These are phyloP conservation scores for Oryza meyeriana DNA, from an alignment of 176 grass and related monocot species.

Conservation along the genomic window DNA sequence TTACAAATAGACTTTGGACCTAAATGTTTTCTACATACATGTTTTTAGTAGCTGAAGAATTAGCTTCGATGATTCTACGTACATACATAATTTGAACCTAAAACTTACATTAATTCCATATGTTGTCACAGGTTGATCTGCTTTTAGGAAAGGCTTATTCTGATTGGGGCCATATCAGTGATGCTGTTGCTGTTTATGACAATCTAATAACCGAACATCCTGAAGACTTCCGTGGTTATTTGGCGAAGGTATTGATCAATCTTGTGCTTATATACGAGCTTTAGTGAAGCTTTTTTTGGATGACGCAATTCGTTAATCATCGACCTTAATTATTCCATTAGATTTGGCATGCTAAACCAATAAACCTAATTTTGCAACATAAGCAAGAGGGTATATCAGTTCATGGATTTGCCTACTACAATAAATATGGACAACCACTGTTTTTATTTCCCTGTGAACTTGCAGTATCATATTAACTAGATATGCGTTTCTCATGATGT, in stretches of 20 bases:
- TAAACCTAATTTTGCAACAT: neutral
- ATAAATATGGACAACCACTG: neutral
- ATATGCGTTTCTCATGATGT: constrained; percentile 19
- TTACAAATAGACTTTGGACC: neutral
- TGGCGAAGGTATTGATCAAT: constrained; percentile 65
- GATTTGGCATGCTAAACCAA: constrained; percentile 4
- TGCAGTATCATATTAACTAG: neutral
- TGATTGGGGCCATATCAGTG: constrained; percentile 78
- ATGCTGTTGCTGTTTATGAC: constrained; percentile 91
- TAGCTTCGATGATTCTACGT: too few species aligned
- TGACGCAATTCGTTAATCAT: neutral
- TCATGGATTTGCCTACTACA: neutral
- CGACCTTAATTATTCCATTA: neutral
- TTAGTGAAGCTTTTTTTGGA: neutral
- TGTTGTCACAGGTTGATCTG: constrained; percentile 61
- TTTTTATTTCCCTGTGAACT: neutral
- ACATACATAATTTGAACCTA: too few species aligned
- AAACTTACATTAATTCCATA: constrained; percentile 13
- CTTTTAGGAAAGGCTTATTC: constrained; percentile 93
- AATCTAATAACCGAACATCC: constrained; percentile 78
- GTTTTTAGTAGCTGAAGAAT: neutral
- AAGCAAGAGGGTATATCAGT: neutral
- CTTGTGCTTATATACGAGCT: neutral
- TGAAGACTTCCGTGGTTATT: constrained; percentile 91
- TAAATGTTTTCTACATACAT: neutral